Evolutionary conservation across 805 yeast species (phyloP).

Genomic region (Yamadazyma ubonensis): DNA sequence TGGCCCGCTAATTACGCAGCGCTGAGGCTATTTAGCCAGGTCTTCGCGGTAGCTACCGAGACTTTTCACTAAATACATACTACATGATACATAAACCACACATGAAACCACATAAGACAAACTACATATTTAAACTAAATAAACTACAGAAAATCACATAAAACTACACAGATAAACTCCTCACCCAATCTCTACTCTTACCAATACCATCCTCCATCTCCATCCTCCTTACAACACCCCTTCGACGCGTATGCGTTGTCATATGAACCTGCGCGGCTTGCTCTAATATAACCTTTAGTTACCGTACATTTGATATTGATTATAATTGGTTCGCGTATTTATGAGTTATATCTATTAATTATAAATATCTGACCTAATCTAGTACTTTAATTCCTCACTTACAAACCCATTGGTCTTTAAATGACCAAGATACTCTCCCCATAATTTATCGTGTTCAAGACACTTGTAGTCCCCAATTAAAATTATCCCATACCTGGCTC

Average conservation of each 20-base stretch:
- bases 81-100: too few relatives aligned
- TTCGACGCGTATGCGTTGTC: neutral
- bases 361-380: neutral
- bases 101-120: too few relatives aligned
- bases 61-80: too few relatives aligned
- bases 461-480: constrained; percentile 36
- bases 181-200: neutral
- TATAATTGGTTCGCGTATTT: too few relatives aligned
- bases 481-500: constrained; percentile 80
- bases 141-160: too few relatives aligned
- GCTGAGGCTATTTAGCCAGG: too few relatives aligned
- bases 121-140: too few relatives aligned
- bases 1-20: too few relatives aligned
- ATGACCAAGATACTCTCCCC: constrained; percentile 50
- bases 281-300: neutral
- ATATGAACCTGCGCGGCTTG: neutral
- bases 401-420: constrained; percentile 29
- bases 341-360: too few relatives aligned
- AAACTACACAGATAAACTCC: too few relatives aligned
- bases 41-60: too few relatives aligned
- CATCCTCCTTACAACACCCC: neutral
- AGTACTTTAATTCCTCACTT: neutral
- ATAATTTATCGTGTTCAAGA: constrained; percentile 50
- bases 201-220: neutral
- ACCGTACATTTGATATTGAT: too few relatives aligned